These are phyloP conservation scores for Chlorella sp. DNA, from an alignment of 139 green algal genomes.

Conservation along the genomic window DNA sequence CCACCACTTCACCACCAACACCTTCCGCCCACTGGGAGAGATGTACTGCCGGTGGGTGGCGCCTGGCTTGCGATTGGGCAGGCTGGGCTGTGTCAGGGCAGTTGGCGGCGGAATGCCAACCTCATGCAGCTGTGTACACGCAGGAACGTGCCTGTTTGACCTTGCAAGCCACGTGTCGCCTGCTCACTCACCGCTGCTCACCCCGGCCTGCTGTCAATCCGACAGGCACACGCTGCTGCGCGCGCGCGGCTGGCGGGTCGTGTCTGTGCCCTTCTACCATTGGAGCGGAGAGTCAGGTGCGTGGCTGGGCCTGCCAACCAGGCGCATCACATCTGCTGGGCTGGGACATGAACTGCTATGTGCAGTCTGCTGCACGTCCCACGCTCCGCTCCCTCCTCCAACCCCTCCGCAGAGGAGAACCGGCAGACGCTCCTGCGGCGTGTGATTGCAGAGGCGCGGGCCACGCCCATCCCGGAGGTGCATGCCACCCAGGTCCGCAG, in stretches of 20 bases:
- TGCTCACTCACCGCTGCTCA: background rate
- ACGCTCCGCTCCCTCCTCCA: background rate
- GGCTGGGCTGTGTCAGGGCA: too few species aligned
- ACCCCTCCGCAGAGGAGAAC: background rate
- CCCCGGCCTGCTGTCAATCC: background rate
- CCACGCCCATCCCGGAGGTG: background rate
- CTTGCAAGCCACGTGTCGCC: background rate
- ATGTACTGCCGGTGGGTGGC: constrained; percentile 7
- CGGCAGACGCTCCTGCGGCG: constrained; percentile 25
- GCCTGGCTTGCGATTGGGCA: too few species aligned
- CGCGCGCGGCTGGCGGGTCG: constrained; percentile 52
- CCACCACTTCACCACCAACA: constrained; percentile 64
- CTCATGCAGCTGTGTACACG: too few species aligned
- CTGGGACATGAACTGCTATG: too few species aligned
- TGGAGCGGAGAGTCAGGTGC: constrained; percentile 40
- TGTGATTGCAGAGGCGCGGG: constrained; percentile 26
- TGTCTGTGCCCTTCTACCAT: constrained; percentile 56
- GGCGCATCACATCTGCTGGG: background rate
- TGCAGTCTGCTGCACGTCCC: background rate
- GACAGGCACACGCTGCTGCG: constrained; percentile 41
- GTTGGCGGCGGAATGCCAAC: too few species aligned
- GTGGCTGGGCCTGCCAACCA: background rate
- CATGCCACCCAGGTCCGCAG: too few species aligned
- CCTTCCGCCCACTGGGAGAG: constrained; percentile 44
- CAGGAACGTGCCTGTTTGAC: background rate